Evolutionary conservation across 768 basidiomycete genomes (phyloP).

Genomic region (Amanita phalloides): DNA sequence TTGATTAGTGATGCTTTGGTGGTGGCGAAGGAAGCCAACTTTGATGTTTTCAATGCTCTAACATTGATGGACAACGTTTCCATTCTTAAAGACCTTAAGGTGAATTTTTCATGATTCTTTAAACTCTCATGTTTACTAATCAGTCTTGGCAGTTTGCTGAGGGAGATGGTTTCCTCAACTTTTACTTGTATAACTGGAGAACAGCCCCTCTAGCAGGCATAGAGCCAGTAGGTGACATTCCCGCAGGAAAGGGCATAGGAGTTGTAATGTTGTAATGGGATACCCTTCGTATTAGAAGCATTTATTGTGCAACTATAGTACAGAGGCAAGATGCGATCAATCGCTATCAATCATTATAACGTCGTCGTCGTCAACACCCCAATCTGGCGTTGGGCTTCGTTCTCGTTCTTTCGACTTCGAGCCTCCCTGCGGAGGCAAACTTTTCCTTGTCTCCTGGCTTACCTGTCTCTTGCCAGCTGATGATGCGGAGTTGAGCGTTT

Average conservation of each 20-base stretch:
- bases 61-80: constrained; percentile 90
- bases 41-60: constrained; percentile 95
- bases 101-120: constrained; percentile 17
- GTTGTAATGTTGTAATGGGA: constrained; percentile 79
- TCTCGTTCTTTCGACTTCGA: constrained; percentile 27
- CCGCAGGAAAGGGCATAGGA: constrained; percentile 76
- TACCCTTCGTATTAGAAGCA: constrained; percentile 2
- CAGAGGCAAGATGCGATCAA: constrained; percentile 17
- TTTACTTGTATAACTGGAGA: constrained; percentile 93
- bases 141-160: constrained; percentile 61
- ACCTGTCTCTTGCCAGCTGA: constrained; percentile 29
- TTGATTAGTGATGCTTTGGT: constrained; percentile 75
- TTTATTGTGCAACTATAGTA: constrained; percentile 6
- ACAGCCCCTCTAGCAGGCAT: constrained; percentile 73
- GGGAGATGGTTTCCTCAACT: constrained; percentile 88
- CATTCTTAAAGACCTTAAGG: constrained; percentile 80
- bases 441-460: constrained; percentile 39
- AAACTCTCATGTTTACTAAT: background rate
- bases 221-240: constrained; percentile 32
- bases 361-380: constrained; percentile 77
- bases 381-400: constrained; percentile 69
- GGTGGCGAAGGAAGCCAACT: constrained; percentile 72
- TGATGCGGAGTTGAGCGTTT: constrained; percentile 33
- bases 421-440: constrained; percentile 30
- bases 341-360: constrained; percentile 83